A percentile compares a stretch with the other conserved stretches of the same genome.
These are phyloP conservation scores for Rutstroemia sydowiana DNA, from an alignment of 2,329 filamentous ascomycete species.

Conservation along the genomic window DNA sequence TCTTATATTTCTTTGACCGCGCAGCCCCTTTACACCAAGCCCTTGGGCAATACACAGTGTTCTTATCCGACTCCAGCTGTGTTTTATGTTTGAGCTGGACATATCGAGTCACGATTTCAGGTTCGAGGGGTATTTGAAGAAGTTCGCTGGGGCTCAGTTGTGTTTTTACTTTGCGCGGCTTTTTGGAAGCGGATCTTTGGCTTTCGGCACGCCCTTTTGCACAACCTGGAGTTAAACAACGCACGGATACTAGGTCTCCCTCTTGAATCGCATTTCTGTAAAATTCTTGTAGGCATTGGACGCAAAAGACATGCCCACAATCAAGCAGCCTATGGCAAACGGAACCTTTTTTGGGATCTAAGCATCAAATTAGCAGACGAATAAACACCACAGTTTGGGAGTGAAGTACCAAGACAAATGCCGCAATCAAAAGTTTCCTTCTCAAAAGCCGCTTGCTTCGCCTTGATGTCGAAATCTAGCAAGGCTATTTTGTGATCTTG, in stretches of 20 bases:
- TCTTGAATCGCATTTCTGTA: conserved; percentile 83
- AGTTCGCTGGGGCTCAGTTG: conserved; percentile 78
- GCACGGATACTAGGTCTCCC: conserved; percentile 71
- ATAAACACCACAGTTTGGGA: conserved; percentile 7
- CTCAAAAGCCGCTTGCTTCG: conserved; percentile 69
- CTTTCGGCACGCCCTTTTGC: conserved; percentile 48
- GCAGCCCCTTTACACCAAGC: conserved; percentile 90
- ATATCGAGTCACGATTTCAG: conserved; percentile 74
- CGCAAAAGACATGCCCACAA: conserved; percentile 88
- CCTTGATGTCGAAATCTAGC: conserved; percentile 69
- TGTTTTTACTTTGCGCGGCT: conserved; percentile 53
- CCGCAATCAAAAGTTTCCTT: conserved; percentile 81
- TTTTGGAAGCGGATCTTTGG: conserved; percentile 32
- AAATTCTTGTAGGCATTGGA: conserved; percentile 79
- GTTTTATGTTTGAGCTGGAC: conserved; percentile 88
- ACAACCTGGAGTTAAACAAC: conserved; percentile 74
- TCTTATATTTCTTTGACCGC: conserved; percentile 64
- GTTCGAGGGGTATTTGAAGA: conserved; percentile 63
- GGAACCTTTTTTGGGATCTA: conserved; percentile 81
- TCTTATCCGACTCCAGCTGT: conserved; percentile 83
- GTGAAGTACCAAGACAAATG: conserved; percentile 61
- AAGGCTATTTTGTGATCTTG: conserved; percentile 60
- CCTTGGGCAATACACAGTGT: conserved; percentile 86
- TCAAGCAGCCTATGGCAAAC: conserved; percentile 74
- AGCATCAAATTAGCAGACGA: conserved; percentile 5